phyloP scores from a whole-genome alignment of 1,139 yeast genomes.

The Blastobotrys indianensis region DNA sequence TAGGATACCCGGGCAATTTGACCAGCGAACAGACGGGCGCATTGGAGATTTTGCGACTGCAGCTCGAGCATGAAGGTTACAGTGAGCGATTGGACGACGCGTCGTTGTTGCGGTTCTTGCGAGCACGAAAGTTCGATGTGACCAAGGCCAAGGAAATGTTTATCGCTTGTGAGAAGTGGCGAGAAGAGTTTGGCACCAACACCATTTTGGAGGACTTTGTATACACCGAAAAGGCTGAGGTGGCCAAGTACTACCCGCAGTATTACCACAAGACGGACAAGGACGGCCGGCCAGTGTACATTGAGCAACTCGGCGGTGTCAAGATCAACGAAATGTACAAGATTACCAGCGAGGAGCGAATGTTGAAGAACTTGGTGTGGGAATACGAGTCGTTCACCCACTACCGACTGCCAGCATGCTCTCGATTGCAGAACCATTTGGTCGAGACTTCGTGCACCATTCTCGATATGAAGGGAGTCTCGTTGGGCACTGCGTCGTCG shows the following conservation, averaged over 20 bases:
- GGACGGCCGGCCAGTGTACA: constrained; percentile 94
- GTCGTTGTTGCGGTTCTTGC: constrained; percentile 78
- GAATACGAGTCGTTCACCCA: constrained; percentile 88
- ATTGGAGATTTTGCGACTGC: constrained; percentile 52
- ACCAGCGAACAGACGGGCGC: constrained; percentile 61
- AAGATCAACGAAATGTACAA: constrained; percentile 87
- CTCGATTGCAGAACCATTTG: constrained; percentile 69
- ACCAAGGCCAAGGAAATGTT: constrained; percentile 77
- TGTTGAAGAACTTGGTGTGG: constrained; percentile 94
- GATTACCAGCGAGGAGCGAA: constrained; percentile 90
- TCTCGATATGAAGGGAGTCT: constrained; percentile 90
- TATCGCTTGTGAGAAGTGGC: constrained; percentile 85
- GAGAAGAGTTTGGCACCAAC: constrained; percentile 78
- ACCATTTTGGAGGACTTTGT: constrained; percentile 81
- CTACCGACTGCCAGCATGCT: constrained; percentile 88
- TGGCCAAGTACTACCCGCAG: constrained; percentile 89
- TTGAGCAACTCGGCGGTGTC: constrained; percentile 89
- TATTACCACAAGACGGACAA: constrained; percentile 95
- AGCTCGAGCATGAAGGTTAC: constrained; percentile 59
- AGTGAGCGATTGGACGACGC: constrained; percentile 79
- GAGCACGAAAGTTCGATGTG: constrained; percentile 93
- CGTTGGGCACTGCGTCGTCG: constrained; percentile 74
- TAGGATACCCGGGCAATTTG: constrained; percentile 81
- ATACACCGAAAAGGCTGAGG: constrained; percentile 83
- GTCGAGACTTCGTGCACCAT: constrained; percentile 96